Conservation (phyloP, 179 eudicot genomes). For the Nepenthes alata region DNA sequence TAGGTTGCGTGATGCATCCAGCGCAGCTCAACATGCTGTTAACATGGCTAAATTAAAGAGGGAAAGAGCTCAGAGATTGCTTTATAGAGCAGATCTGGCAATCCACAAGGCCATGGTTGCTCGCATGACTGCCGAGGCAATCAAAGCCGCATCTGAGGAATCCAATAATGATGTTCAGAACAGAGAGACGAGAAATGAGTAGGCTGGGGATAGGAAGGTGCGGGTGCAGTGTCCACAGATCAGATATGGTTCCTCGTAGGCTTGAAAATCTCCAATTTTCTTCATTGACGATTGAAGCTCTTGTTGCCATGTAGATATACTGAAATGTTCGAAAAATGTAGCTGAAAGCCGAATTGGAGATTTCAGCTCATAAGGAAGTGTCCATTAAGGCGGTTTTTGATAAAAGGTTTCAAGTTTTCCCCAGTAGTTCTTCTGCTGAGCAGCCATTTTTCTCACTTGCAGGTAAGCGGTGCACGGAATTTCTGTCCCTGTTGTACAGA, state of each 20-base stretch:
- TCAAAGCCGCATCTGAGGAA: constrained; percentile 38
- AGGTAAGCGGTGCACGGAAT: neutral
- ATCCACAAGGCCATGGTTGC: constrained; percentile 80
- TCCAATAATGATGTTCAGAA: constrained; percentile 9
- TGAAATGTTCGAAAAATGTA: too few species aligned
- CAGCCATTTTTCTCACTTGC: neutral
- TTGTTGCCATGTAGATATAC: too few species aligned
- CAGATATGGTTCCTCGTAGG: neutral
- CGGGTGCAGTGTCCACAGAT: neutral
- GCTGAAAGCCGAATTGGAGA: too few species aligned
- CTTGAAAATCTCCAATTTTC: too few species aligned
- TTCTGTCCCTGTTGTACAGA: constrained; percentile 4
- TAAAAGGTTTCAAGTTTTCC: neutral
- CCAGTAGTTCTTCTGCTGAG: neutral
- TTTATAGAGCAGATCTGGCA: constrained; percentile 69
- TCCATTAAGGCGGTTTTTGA: neutral
- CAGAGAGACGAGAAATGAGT: neutral
- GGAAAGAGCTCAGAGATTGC: constrained; percentile 71
- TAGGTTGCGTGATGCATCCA: constrained; percentile 65
- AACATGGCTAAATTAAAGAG: constrained; percentile 71
- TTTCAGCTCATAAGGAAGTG: too few species aligned
- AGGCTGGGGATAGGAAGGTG: neutral
- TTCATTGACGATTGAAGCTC: too few species aligned
- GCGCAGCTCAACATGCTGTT: constrained; percentile 70
- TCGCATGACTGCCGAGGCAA: constrained; percentile 77